Base-by-base conservation (phyloP, 129 eudicot genomes). In the Lonicera japonica region DNA sequence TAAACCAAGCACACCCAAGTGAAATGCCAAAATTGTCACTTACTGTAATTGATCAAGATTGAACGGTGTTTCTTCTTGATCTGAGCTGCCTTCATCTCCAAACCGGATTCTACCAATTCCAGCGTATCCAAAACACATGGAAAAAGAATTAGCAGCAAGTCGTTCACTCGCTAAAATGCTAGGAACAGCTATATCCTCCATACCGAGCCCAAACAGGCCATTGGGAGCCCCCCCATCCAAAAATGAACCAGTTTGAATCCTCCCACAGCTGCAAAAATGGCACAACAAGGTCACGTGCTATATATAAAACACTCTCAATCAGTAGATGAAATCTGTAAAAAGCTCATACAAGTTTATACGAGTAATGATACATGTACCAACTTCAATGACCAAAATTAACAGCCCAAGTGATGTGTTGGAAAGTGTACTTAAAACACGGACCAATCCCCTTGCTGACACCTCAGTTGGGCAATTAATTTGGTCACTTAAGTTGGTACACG, bases 191-290 rank as follows among this genome's bases (percentile, higher is more conserved):
- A 80, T 21, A 50, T 67, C 77, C 46, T 86, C 87, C 68, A 85
- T 67, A 2, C 99, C 96, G 0, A 94, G 95, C 60, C 99, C 96
- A 67, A 94, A 86, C 25, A 94, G 82, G 58, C 99, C 99, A 48
- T 94, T 94, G 3, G 90, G 88, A 73, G 95, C 99, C 21, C 92
- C 96, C 57, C 87, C 95, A 50, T 80, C 80, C 73, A 94, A 75
- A 76, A 94, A 94, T 16, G 85, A 83, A 70, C 99, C 99, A 18
- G 96, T 88, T 77, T 94, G 92, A 48, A 67, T 24, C 56, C 66
- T 70, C 22, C 99, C 99, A 70, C 99, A 94, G 29, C 99, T 94
- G 79, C 21, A 75, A 74, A 47, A 62, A 16, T n/a, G 54, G 54
- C 34, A 19, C 14, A 8, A 10, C 16, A 50, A 14, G 55, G 9